phyloP scores from a whole-genome alignment of 2,329 filamentous ascomycete genomes.

The Diaporthe destruens region DNA sequence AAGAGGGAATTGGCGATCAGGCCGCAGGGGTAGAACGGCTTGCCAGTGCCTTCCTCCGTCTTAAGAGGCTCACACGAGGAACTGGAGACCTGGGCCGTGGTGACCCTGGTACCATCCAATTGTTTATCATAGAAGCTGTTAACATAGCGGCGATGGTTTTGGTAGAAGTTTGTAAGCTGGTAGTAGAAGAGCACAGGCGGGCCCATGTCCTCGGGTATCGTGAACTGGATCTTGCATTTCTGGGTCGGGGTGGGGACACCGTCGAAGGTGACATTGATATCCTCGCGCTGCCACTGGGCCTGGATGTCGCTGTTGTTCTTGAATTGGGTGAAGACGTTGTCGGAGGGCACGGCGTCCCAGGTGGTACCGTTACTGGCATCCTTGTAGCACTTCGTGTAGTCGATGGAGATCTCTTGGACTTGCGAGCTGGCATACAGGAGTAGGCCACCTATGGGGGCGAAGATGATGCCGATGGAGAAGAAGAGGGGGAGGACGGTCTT shows the following conservation, averaged over 20 bases:
- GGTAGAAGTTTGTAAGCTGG: conserved; percentile 96
- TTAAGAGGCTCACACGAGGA: conserved; percentile 83
- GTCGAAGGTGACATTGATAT: conserved; percentile 57
- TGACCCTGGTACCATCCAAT: conserved; percentile 77
- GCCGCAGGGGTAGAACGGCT: conserved; percentile 93
- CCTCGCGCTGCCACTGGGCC: conserved; percentile 59
- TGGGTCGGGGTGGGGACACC: conserved; percentile 53
- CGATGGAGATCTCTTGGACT: conserved; percentile 91
- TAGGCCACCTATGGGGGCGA: conserved; percentile 90
- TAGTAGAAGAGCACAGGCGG: conserved; percentile 95
- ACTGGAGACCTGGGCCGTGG: conserved; percentile 69
- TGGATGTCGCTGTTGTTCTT: conserved; percentile 62
- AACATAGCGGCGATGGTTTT: conserved; percentile 97
- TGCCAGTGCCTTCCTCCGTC: conserved; percentile 62
- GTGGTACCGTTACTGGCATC: conserved; percentile 64
- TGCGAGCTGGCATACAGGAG: conserved; percentile 88
- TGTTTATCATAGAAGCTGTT: conserved; percentile 88
- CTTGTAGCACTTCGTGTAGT: conserved; percentile 84
- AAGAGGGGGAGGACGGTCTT: conserved; percentile 94
- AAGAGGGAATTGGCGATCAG: conserved; percentile 97
- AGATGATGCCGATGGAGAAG: conserved; percentile 90
- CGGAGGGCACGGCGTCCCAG: conserved; percentile 65
- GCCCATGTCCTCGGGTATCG: conserved; percentile 81
- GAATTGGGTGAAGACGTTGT: conserved; percentile 77
- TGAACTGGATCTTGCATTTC: conserved; percentile 82